phyloP scores from a whole-genome alignment of 2,329 filamentous ascomycete genomes.

The Hansfordia pulvinata region DNA sequence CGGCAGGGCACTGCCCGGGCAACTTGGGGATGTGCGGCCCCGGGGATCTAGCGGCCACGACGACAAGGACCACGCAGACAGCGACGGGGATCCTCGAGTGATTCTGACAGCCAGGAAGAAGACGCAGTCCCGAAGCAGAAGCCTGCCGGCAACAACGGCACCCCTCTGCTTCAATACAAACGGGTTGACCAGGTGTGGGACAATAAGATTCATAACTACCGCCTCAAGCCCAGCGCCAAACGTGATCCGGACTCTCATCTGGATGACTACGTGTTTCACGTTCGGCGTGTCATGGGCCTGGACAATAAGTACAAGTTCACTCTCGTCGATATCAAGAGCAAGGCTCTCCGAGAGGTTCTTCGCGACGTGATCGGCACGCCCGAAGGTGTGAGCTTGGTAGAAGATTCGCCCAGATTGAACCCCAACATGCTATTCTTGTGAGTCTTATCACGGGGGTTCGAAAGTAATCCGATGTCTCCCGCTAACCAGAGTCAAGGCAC shows the following conservation, averaged over 20 bases:
- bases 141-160: slow-evolving; percentile 12
- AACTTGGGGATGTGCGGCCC: too few species aligned
- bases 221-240: slow-evolving; percentile 39
- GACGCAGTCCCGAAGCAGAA: slow-evolving; percentile 2
- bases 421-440: slow-evolving; percentile 58
- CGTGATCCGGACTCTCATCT: slow-evolving; percentile 39
- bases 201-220: slow-evolving; percentile 32
- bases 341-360: slow-evolving; percentile 57
- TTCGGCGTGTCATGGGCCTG: slow-evolving; percentile 71
- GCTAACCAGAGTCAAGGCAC: slow-evolving; percentile 57
- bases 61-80: too few species aligned
- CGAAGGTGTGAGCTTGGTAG: slow-evolving; percentile 67
- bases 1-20: too few species aligned
- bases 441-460: slow-evolving; percentile 10
- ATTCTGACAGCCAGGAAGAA: too few species aligned
- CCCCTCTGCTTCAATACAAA: slow-evolving; percentile 25
- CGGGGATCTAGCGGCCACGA: too few species aligned
- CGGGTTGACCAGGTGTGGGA: slow-evolving; percentile 43
- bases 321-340: slow-evolving; percentile 75
- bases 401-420: slow-evolving; percentile 62
- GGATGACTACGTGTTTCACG: slow-evolving; percentile 70
- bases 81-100: too few species aligned
- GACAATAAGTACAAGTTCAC: slow-evolving; percentile 67
- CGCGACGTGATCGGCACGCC: slow-evolving; percentile 61
- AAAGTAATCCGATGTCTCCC: slow-evolving; percentile 45